Conservation (phyloP, 441 rosid genomes). For the Eutrema salsugineum region DNA sequence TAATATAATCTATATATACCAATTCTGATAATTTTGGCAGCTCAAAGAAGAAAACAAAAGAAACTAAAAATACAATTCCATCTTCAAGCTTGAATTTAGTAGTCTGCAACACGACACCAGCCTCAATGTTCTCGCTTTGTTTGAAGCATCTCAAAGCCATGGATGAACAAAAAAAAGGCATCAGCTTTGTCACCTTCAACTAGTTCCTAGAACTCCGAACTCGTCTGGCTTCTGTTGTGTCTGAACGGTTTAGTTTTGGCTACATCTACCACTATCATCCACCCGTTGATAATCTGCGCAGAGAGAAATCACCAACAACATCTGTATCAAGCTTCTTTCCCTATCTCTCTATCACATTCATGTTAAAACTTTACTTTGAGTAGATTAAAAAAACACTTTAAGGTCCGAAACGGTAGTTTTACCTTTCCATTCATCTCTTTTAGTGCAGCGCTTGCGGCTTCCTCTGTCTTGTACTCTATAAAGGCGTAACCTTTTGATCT, state of each 20-base stretch:
- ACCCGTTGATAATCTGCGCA: conserved; percentile 89
- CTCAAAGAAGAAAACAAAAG: neutral
- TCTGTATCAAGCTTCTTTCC: neutral
- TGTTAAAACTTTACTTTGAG: neutral
- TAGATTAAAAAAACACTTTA: neutral
- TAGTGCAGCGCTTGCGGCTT: conserved; percentile 82
- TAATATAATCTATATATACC: neutral
- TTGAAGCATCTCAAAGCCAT: neutral
- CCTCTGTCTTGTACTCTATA: conserved; percentile 84
- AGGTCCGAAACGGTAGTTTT: conserved; percentile 1
- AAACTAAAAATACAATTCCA: neutral
- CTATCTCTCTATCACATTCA: neutral
- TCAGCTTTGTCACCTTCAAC: neutral
- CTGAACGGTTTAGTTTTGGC: conserved; percentile 62
- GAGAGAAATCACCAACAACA: neutral
- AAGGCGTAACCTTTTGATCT: conserved; percentile 95
- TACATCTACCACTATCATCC: conserved; percentile 97
- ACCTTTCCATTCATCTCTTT: conserved; percentile 98
- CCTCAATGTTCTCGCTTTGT: neutral
- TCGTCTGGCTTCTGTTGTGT: conserved; percentile 33
- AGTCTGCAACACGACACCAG: neutral
- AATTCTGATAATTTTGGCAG: neutral
- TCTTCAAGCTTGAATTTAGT: neutral
- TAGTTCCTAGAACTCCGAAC: neutral
- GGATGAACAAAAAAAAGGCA: neutral